Percentiles rank a stretch among this genome's conserved stretches.
Conservation (phyloP, 2,329 filamentous ascomycete genomes). For the Phialocephala subalpina region DNA sequence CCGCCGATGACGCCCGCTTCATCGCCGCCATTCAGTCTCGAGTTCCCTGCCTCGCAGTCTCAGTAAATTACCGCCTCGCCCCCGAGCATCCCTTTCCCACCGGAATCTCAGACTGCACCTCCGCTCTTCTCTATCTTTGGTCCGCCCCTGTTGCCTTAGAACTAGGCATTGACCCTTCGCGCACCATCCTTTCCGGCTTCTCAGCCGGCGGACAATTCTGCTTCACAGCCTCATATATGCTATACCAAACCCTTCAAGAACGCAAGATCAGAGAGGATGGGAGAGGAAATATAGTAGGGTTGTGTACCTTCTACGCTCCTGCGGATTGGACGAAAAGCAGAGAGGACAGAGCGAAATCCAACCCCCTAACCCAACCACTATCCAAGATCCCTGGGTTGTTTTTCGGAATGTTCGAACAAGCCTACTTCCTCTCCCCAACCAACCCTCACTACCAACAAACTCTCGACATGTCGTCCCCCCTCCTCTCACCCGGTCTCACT, state of each 20-base stretch:
- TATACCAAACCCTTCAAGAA: conserved; percentile 19
- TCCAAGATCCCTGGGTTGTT: conserved; percentile 1
- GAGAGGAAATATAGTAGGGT: background rate
- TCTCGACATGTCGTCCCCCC: conserved; percentile 23
- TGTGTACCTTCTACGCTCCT: conserved; percentile 1
- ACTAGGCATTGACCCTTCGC: conserved; percentile 28
- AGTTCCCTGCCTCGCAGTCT: conserved; percentile 59
- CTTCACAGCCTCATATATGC: conserved; percentile 23
- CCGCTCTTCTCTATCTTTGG: conserved; percentile 49
- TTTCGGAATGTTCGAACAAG: conserved; percentile 26
- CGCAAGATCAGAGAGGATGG: background rate
- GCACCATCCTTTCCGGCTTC: conserved; percentile 54
- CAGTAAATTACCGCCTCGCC: conserved; percentile 70
- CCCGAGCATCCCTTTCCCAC: conserved; percentile 69
- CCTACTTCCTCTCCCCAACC: conserved; percentile 27
- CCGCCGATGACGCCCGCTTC: conserved; percentile 67
- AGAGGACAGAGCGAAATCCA: conserved; percentile 15
- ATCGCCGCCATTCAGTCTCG: conserved; percentile 59
- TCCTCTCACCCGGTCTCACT: conserved; percentile 32
- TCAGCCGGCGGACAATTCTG: conserved; percentile 50
- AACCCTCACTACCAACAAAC: background rate
- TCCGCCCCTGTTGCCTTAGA: conserved; percentile 24
- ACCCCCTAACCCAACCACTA: conserved; percentile 10
- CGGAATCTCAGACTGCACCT: conserved; percentile 65
- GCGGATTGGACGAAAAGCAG: conserved; percentile 20